Evolutionary conservation across 192 early-diverging fungal genomes (phyloP), one percentile per base, ranked within the genome.

Genomic region (Chytriomyces sp.): DNA sequence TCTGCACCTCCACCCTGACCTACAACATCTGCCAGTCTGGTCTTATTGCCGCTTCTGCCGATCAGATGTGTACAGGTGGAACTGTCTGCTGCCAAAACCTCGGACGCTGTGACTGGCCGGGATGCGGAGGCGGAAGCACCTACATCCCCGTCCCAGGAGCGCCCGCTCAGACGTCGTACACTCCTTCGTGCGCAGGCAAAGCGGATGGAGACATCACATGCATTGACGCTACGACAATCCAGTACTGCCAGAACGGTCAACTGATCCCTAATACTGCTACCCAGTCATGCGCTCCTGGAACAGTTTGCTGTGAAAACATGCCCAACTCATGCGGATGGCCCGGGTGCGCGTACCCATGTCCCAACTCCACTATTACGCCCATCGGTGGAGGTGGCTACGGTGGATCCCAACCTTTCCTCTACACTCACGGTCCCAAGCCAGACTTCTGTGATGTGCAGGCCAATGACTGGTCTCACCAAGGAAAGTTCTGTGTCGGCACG

Each of bases 21-120:
- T 73, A 64, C 44, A 64, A 64, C 60, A 26, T 52, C 37, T 73
- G 71, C 49, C 36, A 12, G 49, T 31, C 44, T 37, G 71, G 71
- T 37, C 30, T 22, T 4, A n/a, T 39, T n/a, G 71, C 39, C 22
- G 7, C 7, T 5, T 41, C 71, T n/a, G 39, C 56, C 7, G 8
- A 19, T 6, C 59, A 64, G 25, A 30, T 44, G 34, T 73, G 71
- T 40, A 40, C 28, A 8, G 14, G 22, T 36, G 60, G 60, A 7
- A n/a, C 32, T 28, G 60, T 63, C 10, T 73, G 56, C 56, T 73
- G 71, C 53, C 30, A 61, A 34, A 41, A 60, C 60, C 52, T n/a
- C n/a, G n/a, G n/a, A n/a, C n/a, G n/a, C n/a, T n/a, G n/a, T n/a
- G n/a, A n/a, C n/a, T n/a, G n/a, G 62, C 17, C 59, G 53, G 40